These are phyloP conservation scores for Arthrobotrys conoides DNA, from an alignment of 2,329 filamentous ascomycete species.

Conservation along the genomic window DNA sequence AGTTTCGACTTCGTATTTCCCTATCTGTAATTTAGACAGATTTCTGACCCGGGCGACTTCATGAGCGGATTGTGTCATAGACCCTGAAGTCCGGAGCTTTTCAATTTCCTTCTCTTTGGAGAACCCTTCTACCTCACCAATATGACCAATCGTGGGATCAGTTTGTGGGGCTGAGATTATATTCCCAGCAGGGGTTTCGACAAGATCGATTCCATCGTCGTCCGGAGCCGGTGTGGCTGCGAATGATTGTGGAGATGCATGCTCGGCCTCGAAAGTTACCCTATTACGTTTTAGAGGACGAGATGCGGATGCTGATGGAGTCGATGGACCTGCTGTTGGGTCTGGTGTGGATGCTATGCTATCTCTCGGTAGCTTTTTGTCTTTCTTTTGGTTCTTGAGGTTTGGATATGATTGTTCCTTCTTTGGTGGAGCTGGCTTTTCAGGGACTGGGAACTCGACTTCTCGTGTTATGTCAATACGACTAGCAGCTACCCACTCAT, in stretches of 20 bases:
- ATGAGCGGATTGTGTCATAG: conserved; percentile 98
- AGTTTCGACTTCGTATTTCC: conserved; percentile 89
- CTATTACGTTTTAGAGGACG: conserved; percentile 61
- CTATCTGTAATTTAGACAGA: conserved; percentile 93
- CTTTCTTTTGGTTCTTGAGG: conserved; percentile 65
- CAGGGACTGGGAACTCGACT: conserved; percentile 95
- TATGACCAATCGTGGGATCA: conserved; percentile 19
- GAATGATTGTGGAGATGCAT: conserved; percentile 59
- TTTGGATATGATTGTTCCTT: conserved; percentile 64
- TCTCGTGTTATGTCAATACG: conserved; percentile 90
- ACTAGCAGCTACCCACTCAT: conserved; percentile 88
- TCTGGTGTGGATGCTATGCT: conserved; percentile 63
- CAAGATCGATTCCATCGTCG: conserved; percentile 54
- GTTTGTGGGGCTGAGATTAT: conserved; percentile 54
- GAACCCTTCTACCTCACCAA: conserved; percentile 73
- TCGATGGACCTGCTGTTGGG: conserved; percentile 32
- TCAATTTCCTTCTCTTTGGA: conserved; percentile 94
- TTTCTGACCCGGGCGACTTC: conserved; percentile 97
- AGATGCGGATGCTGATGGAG: conserved; percentile 45
- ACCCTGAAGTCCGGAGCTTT: conserved; percentile 91
- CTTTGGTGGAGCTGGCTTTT: conserved; percentile 74
- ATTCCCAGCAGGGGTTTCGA: conserved; percentile 57
- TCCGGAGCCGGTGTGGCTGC: conserved; percentile 51
- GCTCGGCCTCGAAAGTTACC: conserved; percentile 60
- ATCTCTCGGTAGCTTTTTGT: conserved; percentile 65